These are phyloP conservation scores for Phytopythium kandeliae DNA, from an alignment of 352 stramenopile genomes.

Conservation along the genomic window DNA sequence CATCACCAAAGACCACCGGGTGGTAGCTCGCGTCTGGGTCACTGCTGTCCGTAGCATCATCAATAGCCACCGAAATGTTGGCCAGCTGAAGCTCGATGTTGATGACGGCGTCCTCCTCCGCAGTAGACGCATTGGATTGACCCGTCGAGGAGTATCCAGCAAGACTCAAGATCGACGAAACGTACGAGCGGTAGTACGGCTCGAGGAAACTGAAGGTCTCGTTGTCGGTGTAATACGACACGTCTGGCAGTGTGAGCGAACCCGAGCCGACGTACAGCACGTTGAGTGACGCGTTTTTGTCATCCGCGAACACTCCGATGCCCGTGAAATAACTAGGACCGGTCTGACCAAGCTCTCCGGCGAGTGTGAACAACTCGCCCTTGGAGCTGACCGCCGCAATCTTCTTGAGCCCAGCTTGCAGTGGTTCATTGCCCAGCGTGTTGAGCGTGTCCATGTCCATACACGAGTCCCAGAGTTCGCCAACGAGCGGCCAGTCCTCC, in stretches of 20 bases:
- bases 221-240: slow-evolving; percentile 87
- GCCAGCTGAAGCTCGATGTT: slow-evolving; percentile 7
- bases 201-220: slow-evolving; percentile 26
- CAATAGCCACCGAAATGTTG: slow-evolving; percentile 2
- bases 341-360: slow-evolving; percentile 33
- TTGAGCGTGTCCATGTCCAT: slow-evolving; percentile 46
- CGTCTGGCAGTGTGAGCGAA: slow-evolving; percentile 76
- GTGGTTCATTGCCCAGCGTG: slow-evolving; percentile 27
- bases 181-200: slow-evolving; percentile 26
- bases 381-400: slow-evolving; percentile 24
- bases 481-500: slow-evolving; percentile 55
- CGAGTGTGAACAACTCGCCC: slow-evolving; percentile 32
- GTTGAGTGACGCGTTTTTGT: slow-evolving; percentile 58
- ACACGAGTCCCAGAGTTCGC: slow-evolving; percentile 62
- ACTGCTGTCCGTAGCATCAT: not conserved
- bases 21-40: slow-evolving; percentile 8
- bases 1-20: not conserved
- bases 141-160: slow-evolving; percentile 12
- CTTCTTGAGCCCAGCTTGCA: slow-evolving; percentile 31
- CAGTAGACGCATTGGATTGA: not conserved
- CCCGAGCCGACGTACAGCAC: slow-evolving; percentile 69
- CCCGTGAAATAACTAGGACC: slow-evolving; percentile 69
- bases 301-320: slow-evolving; percentile 24
- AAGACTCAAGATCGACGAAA: slow-evolving; percentile 29
- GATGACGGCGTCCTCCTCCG: slow-evolving; percentile 4